Conservation (phyloP, 306 rosid species). For the cucumber (Cucumis sativus) region Cucumber_9930_V3 NC_026660.2:17062001-17062500, state of each 20-base stretch:
- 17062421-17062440: conserved; percentile 86
- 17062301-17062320: background rate
- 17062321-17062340: background rate
- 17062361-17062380: conserved; percentile 1
- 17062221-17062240: conserved; percentile 92
- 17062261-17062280: background rate
- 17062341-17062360: conserved; percentile 1
- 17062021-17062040: conserved; percentile 74
- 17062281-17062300: conserved; percentile 3
- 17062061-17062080: conserved; percentile 66
- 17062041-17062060: conserved; percentile 87
- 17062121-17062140: background rate
- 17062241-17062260: conserved; percentile 46
- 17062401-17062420: conserved; percentile 79
- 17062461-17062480: conserved; percentile 70
- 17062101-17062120: background rate
- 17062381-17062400: conserved; percentile 66
- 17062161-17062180: background rate
- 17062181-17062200: conserved; percentile 81
- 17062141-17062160: background rate
- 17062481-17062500: conserved; percentile 47
- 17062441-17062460: conserved; percentile 82
- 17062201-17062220: conserved; percentile 81
- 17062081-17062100: background rate
- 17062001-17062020: conserved; percentile 87